phyloP scores from a whole-genome alignment of 2,329 filamentous ascomycete species.

The Talaromyces atroroseus region DNA sequence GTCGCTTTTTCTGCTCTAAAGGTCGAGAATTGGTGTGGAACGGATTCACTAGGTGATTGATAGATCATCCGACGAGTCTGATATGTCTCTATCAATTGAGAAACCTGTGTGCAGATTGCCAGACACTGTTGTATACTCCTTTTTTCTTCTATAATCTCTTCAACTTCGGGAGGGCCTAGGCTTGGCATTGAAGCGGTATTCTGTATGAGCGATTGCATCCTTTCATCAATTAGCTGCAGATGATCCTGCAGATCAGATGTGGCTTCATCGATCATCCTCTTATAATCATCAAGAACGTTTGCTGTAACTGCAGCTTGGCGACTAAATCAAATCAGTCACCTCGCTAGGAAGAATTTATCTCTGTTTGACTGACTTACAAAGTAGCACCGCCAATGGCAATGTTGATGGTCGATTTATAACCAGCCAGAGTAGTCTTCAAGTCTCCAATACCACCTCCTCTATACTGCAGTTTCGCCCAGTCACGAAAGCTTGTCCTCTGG shows the following conservation, averaged over 20 bases:
- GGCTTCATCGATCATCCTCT: conserved; percentile 28
- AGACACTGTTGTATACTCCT: conserved; percentile 33
- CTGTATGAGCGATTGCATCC: conserved; percentile 21
- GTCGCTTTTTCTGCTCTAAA: conserved; percentile 9
- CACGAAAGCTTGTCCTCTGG: conserved; percentile 17
- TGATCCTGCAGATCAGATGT: conserved; percentile 32
- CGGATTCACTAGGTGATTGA: background rate
- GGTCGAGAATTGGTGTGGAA: background rate
- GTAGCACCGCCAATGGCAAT: conserved; percentile 24
- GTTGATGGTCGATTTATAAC: conserved; percentile 24
- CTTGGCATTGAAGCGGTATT: conserved; percentile 1
- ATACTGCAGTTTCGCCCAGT: conserved; percentile 16
- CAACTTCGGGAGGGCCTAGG: conserved; percentile 2
- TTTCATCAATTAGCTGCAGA: conserved; percentile 26
- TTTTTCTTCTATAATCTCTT: conserved; percentile 29
- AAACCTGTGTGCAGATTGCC: conserved; percentile 28
- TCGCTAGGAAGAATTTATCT: background rate
- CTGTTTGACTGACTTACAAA: conserved; percentile 18
- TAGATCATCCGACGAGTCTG: conserved; percentile 12
- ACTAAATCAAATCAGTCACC: conserved; percentile 13
- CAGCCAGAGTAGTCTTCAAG: conserved; percentile 19
- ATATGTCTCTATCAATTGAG: conserved; percentile 26
- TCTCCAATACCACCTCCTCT: conserved; percentile 18
- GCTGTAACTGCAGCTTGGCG: conserved; percentile 17
- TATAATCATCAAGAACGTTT: conserved; percentile 27